Conservation (phyloP, 805 yeast species). For the Hemisphaericaspora nanyangensis region DNA sequence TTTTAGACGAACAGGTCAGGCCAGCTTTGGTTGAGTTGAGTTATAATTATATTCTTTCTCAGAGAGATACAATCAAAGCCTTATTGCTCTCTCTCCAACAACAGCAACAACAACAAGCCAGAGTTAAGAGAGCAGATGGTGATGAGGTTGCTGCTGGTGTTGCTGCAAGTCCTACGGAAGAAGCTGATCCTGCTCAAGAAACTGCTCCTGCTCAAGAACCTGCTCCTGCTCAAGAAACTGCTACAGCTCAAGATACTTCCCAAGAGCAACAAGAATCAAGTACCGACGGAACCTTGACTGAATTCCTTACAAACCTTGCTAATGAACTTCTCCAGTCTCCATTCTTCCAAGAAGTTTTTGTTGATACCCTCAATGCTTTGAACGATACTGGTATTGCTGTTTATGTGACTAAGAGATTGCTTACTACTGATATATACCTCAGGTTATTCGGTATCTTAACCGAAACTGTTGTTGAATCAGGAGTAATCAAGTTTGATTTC, state of each 20-base stretch:
- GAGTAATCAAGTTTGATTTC: constrained; percentile 21
- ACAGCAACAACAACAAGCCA: background rate
- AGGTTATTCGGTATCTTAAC: constrained; percentile 33
- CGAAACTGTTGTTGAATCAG: constrained; percentile 23
- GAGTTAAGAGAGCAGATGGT: background rate
- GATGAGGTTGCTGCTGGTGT: too few relatives aligned
- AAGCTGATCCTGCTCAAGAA: constrained; percentile 7
- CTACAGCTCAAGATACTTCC: background rate
- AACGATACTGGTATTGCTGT: constrained; percentile 40
- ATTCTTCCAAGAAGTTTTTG: constrained; percentile 14
- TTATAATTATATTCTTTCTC: constrained; percentile 27
- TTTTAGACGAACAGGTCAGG: constrained; percentile 30
- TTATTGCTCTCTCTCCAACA: background rate
- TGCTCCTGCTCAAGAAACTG: constrained; percentile 3
- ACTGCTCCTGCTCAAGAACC: background rate
- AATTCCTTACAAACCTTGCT: constrained; percentile 26
- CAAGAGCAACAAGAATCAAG: background rate
- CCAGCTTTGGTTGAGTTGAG: constrained; percentile 29
- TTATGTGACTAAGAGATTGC: constrained; percentile 31
- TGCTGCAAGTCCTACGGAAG: background rate
- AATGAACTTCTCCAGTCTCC: constrained; percentile 25
- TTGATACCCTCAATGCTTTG: constrained; percentile 29
- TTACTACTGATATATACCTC: constrained; percentile 31
- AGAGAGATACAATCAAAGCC: constrained; percentile 19
- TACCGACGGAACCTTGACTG: constrained; percentile 17